Base-by-base conservation (phyloP, 2,329 filamentous ascomycete genomes). In the Cryoendolithus antarcticus region DNA sequence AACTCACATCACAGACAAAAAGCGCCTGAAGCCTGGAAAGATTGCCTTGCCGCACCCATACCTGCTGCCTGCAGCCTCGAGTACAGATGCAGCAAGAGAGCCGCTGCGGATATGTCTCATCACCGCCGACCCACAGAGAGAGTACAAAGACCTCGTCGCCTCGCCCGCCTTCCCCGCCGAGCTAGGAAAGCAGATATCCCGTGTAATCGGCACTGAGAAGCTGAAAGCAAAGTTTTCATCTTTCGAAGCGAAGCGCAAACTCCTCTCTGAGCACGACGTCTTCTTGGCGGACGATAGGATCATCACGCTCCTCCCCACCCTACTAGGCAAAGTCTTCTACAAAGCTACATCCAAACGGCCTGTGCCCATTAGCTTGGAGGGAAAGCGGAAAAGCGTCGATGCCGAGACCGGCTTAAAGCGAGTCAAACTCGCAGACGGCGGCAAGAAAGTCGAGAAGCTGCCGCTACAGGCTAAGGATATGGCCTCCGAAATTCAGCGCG, bases 201-300 rank as follows among this genome's bases (percentile, higher is more conserved):
- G 72, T 2, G 71, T 98, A 34, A 80, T 96, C 53, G 86, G 86
- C 52, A 67, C 88, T 49, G 72, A 73, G 53, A 93, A 96, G 63
- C 70, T 98, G 52, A 89, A 89, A 66, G 73, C 80, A 51, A 89
- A 91, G 67, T 95, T 82, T 72, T 80, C 82, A 68, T 76, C 82
- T 44, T 98, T 85, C 63, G 91, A 98, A 67, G 77, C 77, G 38
- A 79, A 84, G 62, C 74, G 91, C 48, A 85, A 91, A 61, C 74
- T 98, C 29, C 74, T 81, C 46, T 69, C 77, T 33, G 85, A 94
- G 61, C 86, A 95, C 62, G 91, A 96, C 59, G 67, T 96, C 41
- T 96, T 98, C 67, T 72, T 98, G 41, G 89, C 83, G 38, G 91
- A 98, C 60, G 84, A 94, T 56, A 74, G 91, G 35, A 82, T 98